phyloP scores from a whole-genome alignment of 345 rosid genomes.

The Lepidium aucheri region DNA sequence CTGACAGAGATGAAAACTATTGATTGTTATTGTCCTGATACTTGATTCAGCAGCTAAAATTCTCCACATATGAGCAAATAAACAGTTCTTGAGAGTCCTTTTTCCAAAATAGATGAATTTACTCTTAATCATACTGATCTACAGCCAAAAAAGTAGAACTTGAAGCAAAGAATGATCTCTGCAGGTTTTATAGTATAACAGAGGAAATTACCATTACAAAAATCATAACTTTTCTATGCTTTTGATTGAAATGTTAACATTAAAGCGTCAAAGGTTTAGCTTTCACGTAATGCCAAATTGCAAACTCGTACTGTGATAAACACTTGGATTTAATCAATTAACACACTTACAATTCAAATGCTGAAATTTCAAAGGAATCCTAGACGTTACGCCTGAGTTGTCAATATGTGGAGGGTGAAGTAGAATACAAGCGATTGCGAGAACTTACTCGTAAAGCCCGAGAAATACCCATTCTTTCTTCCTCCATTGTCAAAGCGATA shows the following conservation, averaged over 20 bases:
- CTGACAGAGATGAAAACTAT: constrained; percentile 3
- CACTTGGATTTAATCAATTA: not conserved
- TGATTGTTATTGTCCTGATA: not conserved
- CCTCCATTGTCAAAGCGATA: not conserved
- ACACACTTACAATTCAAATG: not conserved
- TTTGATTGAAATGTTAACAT: not conserved
- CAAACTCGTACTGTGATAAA: too few relatives aligned
- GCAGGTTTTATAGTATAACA: too few relatives aligned
- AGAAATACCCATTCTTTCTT: not conserved
- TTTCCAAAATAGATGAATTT: not conserved
- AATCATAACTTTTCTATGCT: not conserved
- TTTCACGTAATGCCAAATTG: not conserved
- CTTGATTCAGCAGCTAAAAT: constrained; percentile 1
- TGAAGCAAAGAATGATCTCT: not conserved
- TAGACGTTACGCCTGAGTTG: too few relatives aligned
- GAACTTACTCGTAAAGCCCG: not conserved
- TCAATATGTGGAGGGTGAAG: not conserved
- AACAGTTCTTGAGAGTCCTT: not conserved
- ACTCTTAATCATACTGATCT: not conserved
- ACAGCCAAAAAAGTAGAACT: not conserved
- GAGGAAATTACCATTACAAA: too few relatives aligned
- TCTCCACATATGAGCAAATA: not conserved
- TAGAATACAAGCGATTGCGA: not conserved
- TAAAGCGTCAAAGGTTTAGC: not conserved
- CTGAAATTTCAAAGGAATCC: not conserved